Evolutionary conservation across 345 rosid genomes (phyloP).

Genomic region (Syzygium oleosum): DNA sequence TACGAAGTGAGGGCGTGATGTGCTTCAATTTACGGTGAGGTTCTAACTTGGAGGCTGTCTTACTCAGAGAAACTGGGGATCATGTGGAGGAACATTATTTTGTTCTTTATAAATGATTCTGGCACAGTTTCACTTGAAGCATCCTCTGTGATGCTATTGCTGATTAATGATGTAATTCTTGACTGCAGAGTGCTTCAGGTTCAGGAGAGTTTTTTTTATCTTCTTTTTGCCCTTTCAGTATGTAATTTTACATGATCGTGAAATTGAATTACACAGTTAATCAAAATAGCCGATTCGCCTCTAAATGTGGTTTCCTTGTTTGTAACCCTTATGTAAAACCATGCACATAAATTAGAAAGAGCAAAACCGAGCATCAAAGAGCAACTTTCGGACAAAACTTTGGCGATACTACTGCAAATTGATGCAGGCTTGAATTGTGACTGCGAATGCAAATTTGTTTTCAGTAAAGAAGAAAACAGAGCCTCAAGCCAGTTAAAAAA

Average conservation of each 20-base stretch:
- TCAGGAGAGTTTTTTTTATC: neutral
- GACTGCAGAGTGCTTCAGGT: neutral
- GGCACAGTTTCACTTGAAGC: neutral
- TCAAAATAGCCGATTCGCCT: neutral
- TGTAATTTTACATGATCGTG: neutral
- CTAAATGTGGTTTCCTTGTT: neutral
- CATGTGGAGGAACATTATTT: neutral
- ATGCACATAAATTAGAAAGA: neutral
- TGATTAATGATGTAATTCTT: neutral
- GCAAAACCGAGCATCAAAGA: neutral
- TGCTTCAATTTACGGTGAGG: neutral
- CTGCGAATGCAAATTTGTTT: no score
- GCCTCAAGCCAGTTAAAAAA: neutral
- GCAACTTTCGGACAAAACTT: neutral
- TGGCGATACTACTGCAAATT: neutral
- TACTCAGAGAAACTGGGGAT: neutral
- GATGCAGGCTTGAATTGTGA: neutral
- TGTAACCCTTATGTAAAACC: neutral
- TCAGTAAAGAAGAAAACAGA: neutral
- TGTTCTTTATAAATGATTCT: neutral
- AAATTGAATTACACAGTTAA: neutral
- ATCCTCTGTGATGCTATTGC: neutral
- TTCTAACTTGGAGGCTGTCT: neutral
- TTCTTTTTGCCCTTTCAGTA: neutral
- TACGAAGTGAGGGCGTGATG: slow-evolving; percentile 64